Conservation (phyloP, 1,284 basidiomycete genomes). For the Trametes hirsuta region DNA sequence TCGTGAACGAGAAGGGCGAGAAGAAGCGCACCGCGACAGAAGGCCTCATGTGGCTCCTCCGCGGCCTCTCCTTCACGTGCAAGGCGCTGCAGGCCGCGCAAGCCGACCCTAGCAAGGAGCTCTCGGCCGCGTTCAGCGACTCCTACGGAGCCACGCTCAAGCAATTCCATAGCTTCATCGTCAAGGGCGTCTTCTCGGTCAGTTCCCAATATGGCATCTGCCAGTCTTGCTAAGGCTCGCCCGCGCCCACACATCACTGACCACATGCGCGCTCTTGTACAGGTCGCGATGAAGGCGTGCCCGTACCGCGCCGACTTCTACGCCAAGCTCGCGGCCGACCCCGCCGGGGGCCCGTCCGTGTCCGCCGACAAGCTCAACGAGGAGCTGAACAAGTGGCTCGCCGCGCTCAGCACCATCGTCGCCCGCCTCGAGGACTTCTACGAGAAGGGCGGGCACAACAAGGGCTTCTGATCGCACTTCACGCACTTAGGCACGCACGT, state of each 20-base stretch:
- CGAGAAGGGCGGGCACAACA: conserved; percentile 53
- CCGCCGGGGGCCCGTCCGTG: conserved; percentile 53
- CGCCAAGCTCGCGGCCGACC: conserved; percentile 81
- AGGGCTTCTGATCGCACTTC: conserved; percentile 47
- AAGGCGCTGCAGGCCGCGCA: conserved; percentile 80
- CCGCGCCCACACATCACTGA: conserved; percentile 7
- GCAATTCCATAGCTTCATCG: conserved; percentile 87
- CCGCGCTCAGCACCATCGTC: conserved; percentile 74
- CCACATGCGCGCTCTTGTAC: conserved; percentile 10
- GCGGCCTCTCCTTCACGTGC: conserved; percentile 92
- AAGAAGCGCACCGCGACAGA: conserved; percentile 90
- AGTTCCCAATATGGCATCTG: conserved; percentile 38
- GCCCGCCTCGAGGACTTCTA: conserved; percentile 76
- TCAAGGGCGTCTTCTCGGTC: conserved; percentile 85
- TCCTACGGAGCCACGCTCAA: conserved; percentile 87
- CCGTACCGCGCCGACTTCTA: conserved; percentile 93
- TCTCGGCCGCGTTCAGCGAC: conserved; percentile 78
- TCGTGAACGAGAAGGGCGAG: conserved; percentile 84
- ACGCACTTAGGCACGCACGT: background rate
- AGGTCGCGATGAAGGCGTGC: conserved; percentile 97
- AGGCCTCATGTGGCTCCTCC: conserved; percentile 90
- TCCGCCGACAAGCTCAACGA: conserved; percentile 70
- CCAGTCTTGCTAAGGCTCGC: background rate
- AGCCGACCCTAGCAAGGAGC: conserved; percentile 70
- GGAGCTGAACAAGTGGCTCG: conserved; percentile 72